phyloP scores from a whole-genome alignment of 2,329 filamentous ascomycete species.

The Fusarium ambrosium region DNA sequence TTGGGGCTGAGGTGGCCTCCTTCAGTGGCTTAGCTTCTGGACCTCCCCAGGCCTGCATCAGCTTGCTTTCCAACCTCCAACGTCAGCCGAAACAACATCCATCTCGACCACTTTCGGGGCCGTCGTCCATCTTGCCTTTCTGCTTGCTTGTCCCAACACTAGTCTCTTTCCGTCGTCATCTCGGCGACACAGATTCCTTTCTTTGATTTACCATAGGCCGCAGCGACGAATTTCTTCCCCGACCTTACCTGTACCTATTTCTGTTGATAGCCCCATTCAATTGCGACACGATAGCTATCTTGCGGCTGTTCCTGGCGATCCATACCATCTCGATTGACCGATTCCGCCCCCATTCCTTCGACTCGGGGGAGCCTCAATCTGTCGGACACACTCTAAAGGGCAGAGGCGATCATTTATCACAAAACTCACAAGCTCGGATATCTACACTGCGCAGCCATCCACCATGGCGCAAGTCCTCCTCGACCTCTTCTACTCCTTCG shows the following conservation, averaged over 20 bases:
- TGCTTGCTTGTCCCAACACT: background rate
- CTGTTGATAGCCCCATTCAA: conserved; percentile 6
- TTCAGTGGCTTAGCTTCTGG: conserved; percentile 42
- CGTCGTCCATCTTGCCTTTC: background rate
- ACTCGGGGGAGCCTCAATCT: background rate
- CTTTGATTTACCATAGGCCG: background rate
- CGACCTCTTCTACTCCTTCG: conserved; percentile 91
- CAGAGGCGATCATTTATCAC: conserved; percentile 4
- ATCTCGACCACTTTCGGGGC: conserved; percentile 9
- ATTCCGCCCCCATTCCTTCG: conserved; percentile 4
- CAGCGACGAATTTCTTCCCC: background rate
- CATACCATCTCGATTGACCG: conserved; percentile 11
- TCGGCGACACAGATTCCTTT: background rate
- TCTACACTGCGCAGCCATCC: background rate
- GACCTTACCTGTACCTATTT: background rate
- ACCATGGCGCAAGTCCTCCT: conserved; percentile 86
- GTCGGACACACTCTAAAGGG: background rate
- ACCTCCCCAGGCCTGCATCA: conserved; percentile 20
- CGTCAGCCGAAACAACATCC: conserved; percentile 32
- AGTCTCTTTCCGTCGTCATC: background rate
- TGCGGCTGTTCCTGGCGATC: conserved; percentile 32
- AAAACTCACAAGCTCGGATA: background rate
- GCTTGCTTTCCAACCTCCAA: conserved; percentile 7
- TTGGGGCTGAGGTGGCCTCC: conserved; percentile 33
- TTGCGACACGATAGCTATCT: conserved; percentile 26